Evolutionary conservation across 108 stramenopile species (phyloP), one percentile per base, ranked within the genome.

Genomic region (Skeletonema tropicum): DNA sequence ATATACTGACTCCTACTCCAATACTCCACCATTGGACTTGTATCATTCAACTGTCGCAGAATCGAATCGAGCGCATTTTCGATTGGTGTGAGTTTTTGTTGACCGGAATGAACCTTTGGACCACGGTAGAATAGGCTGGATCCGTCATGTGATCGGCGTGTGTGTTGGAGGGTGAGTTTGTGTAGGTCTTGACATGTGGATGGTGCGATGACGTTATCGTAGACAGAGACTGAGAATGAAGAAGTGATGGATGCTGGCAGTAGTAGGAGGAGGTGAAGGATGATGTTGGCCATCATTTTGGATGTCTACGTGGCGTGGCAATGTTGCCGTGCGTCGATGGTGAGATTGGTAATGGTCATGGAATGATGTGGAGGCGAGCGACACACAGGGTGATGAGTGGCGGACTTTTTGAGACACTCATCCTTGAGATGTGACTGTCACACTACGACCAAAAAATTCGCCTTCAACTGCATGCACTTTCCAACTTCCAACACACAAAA

Each of bases 1-100:
- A 90, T 70, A 60, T 87, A 82, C 17, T 80, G 79, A 15, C 80
- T 38, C 8, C 89, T 70, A 46, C 83, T 84, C 89, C 89, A 90
- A 67, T 90, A 90, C 60, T 88, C 89, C 0, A 88, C 87, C 19
- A 82, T 70, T 15, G 71, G 49, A 13, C 66, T 63, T 11, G 70
- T 74, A 38, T 89, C 86, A n/a, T 75, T 74, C 15, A 87, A 42
- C 26, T 77, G 60, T 0, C 38, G 66, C 14, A 89, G 64, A 29
- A 75, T 60, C 1, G 79, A 69, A 63, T 85, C 82, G 7, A 89
- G 70, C 1, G 86, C 86, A 35, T 71, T 75, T 74, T 89, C 88
- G 9, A 89, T 33, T 2, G 88, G 88, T 4, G 86, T 87, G n/a
- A 86, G 45, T 36, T 48, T 5, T 59, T 48, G 63, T 26, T 73